These are phyloP conservation scores for Tricholoma sp. DNA, from an alignment of 768 basidiomycete genomes.

Conservation along the genomic window DNA sequence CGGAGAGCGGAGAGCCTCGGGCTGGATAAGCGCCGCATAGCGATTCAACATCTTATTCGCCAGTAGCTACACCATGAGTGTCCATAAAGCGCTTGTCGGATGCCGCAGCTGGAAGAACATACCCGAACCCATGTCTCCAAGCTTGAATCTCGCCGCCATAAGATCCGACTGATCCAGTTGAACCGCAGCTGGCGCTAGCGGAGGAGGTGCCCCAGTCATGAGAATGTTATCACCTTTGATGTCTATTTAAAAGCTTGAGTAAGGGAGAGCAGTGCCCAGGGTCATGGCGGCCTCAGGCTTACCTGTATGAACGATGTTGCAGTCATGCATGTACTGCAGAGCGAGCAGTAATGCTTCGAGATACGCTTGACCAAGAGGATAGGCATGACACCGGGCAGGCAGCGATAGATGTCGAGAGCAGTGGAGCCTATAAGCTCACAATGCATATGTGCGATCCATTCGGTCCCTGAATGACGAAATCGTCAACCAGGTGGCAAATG, in stretches of 20 bases:
- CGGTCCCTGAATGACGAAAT: conserved; percentile 71
- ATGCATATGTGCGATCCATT: conserved; percentile 82
- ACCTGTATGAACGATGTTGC: conserved; percentile 67
- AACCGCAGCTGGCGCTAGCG: not conserved
- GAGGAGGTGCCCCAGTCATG: not conserved
- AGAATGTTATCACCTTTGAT: not conserved
- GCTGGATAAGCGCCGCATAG: too few species aligned
- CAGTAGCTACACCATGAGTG: not conserved
- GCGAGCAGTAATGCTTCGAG: conserved; percentile 47
- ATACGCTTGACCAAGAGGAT: conserved; percentile 48
- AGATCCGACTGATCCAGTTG: not conserved
- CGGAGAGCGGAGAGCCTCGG: too few species aligned
- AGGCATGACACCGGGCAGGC: conserved; percentile 37
- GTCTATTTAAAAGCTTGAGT: not conserved
- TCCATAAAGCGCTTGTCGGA: not conserved
- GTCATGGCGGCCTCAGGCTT: conserved; percentile 15
- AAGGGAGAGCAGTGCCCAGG: conserved; percentile 43
- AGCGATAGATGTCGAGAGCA: conserved; percentile 50
- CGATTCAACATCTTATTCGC: too few species aligned
- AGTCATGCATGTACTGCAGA: conserved; percentile 52
- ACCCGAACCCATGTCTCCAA: not conserved
- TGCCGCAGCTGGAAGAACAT: not conserved
- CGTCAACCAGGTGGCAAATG: conserved; percentile 50
- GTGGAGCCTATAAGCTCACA: conserved; percentile 81
- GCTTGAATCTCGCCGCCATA: not conserved